Conservation (phyloP, 306 rosid genomes). For the Cicer judaicum region DNA sequence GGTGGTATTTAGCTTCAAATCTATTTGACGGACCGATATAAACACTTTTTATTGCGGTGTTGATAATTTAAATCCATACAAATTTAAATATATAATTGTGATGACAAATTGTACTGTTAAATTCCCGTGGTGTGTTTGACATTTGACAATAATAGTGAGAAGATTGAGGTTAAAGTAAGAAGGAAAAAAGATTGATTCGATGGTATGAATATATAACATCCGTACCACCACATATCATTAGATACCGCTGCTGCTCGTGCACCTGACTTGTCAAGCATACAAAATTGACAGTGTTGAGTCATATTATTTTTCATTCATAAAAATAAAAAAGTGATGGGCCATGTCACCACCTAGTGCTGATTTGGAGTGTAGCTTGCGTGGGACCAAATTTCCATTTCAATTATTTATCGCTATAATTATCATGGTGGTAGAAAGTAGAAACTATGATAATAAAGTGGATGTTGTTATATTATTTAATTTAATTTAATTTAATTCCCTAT, state of each 20-base stretch:
- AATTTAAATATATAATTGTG: too few species aligned
- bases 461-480: not conserved
- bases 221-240: slow-evolving; percentile 52
- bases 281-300: slow-evolving; percentile 35
- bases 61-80: too few species aligned
- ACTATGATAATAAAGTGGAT: not conserved
- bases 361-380: slow-evolving; percentile 23
- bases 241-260: slow-evolving; percentile 53
- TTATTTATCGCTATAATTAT: not conserved
- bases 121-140: not conserved
- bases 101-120: not conserved
- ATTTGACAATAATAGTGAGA: slow-evolving; percentile 2
- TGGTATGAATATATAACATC: not conserved
- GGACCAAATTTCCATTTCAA: slow-evolving; percentile 24
- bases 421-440: not conserved
- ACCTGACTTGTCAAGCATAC: slow-evolving; percentile 51
- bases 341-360: slow-evolving; percentile 8
- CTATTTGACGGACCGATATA: too few species aligned
- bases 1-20: too few species aligned
- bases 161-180: not conserved
- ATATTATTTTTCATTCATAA: not conserved
- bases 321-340: not conserved
- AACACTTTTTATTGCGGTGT: too few species aligned
- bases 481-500: not conserved
- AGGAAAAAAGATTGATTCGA: slow-evolving; percentile 22